Base-by-base conservation (phyloP, 805 yeast species). In the Cyberlindnera meyerae region DNA sequence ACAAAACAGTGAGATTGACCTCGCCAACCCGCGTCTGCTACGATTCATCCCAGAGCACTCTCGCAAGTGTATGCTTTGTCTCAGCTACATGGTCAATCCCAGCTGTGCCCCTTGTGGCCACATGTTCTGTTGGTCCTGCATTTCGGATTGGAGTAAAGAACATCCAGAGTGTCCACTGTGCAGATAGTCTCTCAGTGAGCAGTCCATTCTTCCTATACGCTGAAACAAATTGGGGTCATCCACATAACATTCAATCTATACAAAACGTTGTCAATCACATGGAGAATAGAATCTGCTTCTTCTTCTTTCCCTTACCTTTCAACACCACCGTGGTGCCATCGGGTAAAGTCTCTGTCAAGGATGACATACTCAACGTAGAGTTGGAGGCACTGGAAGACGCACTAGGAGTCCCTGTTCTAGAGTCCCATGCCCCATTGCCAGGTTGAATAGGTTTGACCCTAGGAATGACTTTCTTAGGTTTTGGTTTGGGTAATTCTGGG, bases 21-120 rank as follows among this genome's bases (percentile, higher is more conserved):
- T 90, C 16, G 61, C 77, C 0, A 79, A 89, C 48, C 70, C 76
- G 0, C 43, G 50, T 0, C 61, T 62, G 6, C 62, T 89, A 34
- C 79, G 84, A 5, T 89, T 76, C 53, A 75, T 90, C 8, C 82
- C 89, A 0, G 78, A 70, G 39, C 59, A 63, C 18, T 78, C 94
- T 1, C 68, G 97, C 36, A 68, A 71, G 28, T 90, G 98, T 55
- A 82, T 88, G 71, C 68, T 93, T 15, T 90, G 98, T 56, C 68
- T 90, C 17, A 79, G 83, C 8, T 68, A 72, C 12, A 84, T 90
- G 93, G 67, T 62, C 2, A 75, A 84, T 43, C 97, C 98, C 5
- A 67, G 95, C 1, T 75, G 85, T 42, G 87, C 95, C 0, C 74
- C 79, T 5, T 90, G 98, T 61, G 98, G 97, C 0, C 98, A 90